Base-by-base conservation (phyloP, 768 basidiomycete genomes). In the Mycena albidolilacea region DNA sequence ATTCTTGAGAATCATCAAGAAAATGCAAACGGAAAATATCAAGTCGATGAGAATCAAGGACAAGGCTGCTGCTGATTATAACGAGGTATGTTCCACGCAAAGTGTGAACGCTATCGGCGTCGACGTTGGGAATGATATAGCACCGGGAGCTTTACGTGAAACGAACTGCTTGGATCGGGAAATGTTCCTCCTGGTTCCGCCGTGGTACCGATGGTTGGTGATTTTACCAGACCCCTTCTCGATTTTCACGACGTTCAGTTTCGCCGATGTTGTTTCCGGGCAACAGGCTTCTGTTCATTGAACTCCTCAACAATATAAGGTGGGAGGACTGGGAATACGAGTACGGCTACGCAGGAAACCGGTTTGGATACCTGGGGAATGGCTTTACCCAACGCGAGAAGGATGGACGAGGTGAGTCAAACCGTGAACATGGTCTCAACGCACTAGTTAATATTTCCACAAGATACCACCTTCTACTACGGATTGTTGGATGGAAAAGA, bases 261-360 rank as follows among this genome's bases (percentile, higher is more conserved):
- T 38, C 68, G 3, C 78, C 77, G 2, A 73, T 79, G 50, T 68
- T 79, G 70, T 79, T 77, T 43, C 78, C 78, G 9, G 78, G 78
- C 9, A 79, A 77, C 60, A 57, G 78, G 46, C 72, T 79, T 23
- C 62, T 79, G 41, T 79, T 77, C 50, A 76, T 79, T 17, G 78
- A 79, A 54, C 72, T 79, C 7, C 74, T 79, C 1, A 69, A 67
- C 30, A 77, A 77, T 48, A 43, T 75, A 30, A 75, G 78, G 6
- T 79, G 77, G 77, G 78, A 79, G 72, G 78, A 79, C 43, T 79
- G 73, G 73, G 77, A 79, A 10, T 79, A 77, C 55, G 75, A 76
- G 46, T 77, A 79, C 35, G 78, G 75, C 39, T 74, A 73, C 17
- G 75, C 75, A 3, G 74, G 74, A 17, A 79, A 79, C 61, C 73